phyloP scores from a whole-genome alignment of 2,329 filamentous ascomycete species.

The Thelonectria olida region DNA sequence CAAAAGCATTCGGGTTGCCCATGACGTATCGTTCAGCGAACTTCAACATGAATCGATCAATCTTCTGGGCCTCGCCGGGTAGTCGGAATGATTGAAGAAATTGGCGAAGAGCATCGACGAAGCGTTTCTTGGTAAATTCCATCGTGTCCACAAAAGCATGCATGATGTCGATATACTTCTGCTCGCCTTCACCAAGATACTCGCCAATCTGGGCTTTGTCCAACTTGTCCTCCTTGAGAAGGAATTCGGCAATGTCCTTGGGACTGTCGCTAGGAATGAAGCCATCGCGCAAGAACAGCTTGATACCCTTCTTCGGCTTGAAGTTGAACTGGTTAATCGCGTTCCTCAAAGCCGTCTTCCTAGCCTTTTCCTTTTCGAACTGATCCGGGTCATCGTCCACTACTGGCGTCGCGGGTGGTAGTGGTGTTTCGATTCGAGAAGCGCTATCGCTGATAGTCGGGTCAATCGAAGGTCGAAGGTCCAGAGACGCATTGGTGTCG shows the following conservation, averaged over 20 bases:
- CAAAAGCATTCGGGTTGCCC: conserved; percentile 96
- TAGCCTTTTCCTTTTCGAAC: conserved; percentile 92
- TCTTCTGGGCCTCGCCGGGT: conserved; percentile 97
- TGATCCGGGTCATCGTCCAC: conserved; percentile 91
- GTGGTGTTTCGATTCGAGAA: conserved; percentile 68
- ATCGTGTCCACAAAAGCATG: conserved; percentile 96
- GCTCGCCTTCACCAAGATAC: conserved; percentile 91
- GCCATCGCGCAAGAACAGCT: conserved; percentile 81
- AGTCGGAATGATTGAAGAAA: conserved; percentile 96
- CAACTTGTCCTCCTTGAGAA: conserved; percentile 82
- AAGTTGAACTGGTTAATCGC: conserved; percentile 95
- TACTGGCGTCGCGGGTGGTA: conserved; percentile 71
- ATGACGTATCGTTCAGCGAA: conserved; percentile 96
- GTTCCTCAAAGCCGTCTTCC: conserved; percentile 91
- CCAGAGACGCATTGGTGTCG: conserved; percentile 50
- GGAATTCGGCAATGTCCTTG: conserved; percentile 84
- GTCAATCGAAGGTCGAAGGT: conserved; percentile 73
- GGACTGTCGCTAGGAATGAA: conserved; percentile 86
- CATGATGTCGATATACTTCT: conserved; percentile 96
- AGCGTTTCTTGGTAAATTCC: conserved; percentile 91
- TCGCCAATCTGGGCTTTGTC: conserved; percentile 95
- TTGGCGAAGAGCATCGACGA: conserved; percentile 89
- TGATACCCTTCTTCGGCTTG: conserved; percentile 95
- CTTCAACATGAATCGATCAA: conserved; percentile 99
- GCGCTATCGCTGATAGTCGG: conserved; percentile 68